Percentiles rank a stretch among this genome's conserved stretches.
Evolutionary conservation across 768 basidiomycete species (phyloP).

Genomic region (Zangia roseola): DNA sequence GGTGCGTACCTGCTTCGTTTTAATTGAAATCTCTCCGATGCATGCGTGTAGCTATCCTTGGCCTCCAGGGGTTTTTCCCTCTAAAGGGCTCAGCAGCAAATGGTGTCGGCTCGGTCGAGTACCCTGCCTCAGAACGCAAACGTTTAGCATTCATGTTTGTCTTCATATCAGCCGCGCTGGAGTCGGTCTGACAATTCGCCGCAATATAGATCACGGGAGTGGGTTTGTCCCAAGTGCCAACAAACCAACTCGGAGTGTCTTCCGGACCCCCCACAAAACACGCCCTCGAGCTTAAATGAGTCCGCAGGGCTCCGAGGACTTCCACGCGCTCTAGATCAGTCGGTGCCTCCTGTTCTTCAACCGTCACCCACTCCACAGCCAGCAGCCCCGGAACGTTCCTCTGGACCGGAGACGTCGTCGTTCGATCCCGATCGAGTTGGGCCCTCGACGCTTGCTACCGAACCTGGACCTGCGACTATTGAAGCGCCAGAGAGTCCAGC

Average conservation of each 20-base stretch:
- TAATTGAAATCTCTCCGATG: slow-evolving; percentile 13
- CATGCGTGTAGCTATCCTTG: slow-evolving; percentile 65
- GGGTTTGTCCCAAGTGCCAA: slow-evolving; percentile 76
- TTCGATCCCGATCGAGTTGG: slow-evolving; percentile 16
- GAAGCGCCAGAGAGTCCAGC: slow-evolving; percentile 10
- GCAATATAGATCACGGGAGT: slow-evolving; percentile 65
- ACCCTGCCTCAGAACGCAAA: slow-evolving; percentile 70
- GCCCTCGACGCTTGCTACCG: slow-evolving; percentile 15
- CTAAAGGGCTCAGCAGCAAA: slow-evolving; percentile 84
- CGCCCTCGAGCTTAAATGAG: slow-evolving; percentile 14
- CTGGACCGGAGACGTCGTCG: slow-evolving; percentile 9
- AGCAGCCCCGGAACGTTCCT: slow-evolving; percentile 20
- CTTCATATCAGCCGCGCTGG: slow-evolving; percentile 10
- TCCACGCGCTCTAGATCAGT: slow-evolving; percentile 12
- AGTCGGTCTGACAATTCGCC: slow-evolving; percentile 10
- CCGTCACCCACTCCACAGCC: slow-evolving; percentile 14
- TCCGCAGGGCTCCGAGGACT: slow-evolving; percentile 23
- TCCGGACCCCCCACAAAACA: slow-evolving; percentile 53
- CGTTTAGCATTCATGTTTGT: slow-evolving; percentile 75
- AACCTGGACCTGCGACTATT: slow-evolving; percentile 8
- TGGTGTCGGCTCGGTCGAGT: slow-evolving; percentile 86
- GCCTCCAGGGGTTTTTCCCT: slow-evolving; percentile 87
- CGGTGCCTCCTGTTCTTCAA: slow-evolving; percentile 16
- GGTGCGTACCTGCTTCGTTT: slow-evolving; percentile 44
- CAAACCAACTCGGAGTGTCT: slow-evolving; percentile 65